Evolutionary conservation across 2,329 filamentous ascomycete genomes (phyloP), one percentile per base, ranked within the genome.

Genomic region (Colletotrichum chlorophyti): DNA sequence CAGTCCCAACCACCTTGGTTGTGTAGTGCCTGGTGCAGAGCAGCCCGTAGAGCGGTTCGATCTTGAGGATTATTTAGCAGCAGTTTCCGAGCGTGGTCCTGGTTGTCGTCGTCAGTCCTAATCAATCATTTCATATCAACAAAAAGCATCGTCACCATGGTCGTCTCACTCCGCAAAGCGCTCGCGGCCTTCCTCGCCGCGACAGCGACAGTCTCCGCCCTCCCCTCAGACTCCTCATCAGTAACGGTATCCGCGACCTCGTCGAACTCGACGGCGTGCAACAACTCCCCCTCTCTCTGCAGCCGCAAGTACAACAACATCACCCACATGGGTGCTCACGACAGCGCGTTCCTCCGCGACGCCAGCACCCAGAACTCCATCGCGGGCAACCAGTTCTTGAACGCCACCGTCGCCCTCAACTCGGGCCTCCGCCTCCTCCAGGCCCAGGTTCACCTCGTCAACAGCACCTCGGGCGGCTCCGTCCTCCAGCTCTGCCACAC

Each of bases 221-320:
- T 41, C 32, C 27, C 58, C 29, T 34, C 23, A 32, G 10, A 53
- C 53, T 45, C 64, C 14, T 49, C 60, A 5, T 65, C 68, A 19
- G 67, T 66, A 10, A 50, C 64, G 17, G 41, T 66, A 2, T 49
- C 62, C 15, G 55, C 65, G 5, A 26, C 63, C 7, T 62, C 71
- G 53, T 51, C 70, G 64, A 60, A 76, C 63, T 59, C 72, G 10
- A 74, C 73, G 19, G 85, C 87, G 27, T 95, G 91, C 83, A 95
- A 95, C 76, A 94, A 94, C 79, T 92, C 89, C 1, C 89, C 90
- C 0, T 76, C 80, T 38, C 83, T 95, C 35, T 95, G 91, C 78
- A 78, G 76, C 61, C 85, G 84, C 63, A 76, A 83, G 15, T 95
- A 95, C 77, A 87, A 86, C 75, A 85, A 89, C 64, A 83, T 95